Evolutionary conservation across 2,329 filamentous ascomycete genomes (phyloP).

Genomic region (Fusarium bactridioides): DNA sequence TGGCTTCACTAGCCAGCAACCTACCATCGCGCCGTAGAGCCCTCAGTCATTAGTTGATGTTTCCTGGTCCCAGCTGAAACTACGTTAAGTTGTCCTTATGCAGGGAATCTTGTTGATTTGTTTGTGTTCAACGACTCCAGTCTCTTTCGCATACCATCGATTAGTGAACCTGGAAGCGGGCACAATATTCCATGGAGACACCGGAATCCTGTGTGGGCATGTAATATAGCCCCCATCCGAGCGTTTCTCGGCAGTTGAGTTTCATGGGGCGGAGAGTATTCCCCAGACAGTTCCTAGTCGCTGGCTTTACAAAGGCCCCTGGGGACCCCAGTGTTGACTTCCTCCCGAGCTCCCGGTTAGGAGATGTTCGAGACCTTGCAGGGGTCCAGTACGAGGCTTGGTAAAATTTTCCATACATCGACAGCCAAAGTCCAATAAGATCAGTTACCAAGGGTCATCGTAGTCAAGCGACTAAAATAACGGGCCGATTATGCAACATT

Average conservation of each 20-base stretch:
- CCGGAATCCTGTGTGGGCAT: neutral
- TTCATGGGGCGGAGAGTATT: neutral
- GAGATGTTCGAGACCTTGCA: neutral
- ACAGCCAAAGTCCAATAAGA: neutral
- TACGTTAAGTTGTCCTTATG: neutral
- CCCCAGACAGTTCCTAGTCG: neutral
- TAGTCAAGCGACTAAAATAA: neutral
- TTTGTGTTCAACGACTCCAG: neutral
- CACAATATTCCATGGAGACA: neutral
- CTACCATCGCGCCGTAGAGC: neutral
- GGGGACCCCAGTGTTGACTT: neutral
- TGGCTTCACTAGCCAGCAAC: neutral
- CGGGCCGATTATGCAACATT: neutral
- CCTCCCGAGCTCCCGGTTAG: neutral
- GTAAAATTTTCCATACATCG: too few species aligned
- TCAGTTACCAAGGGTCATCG: neutral
- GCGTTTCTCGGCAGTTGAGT: neutral
- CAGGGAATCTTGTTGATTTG: fast-evolving
- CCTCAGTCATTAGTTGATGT: neutral
- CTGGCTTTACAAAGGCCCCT: neutral
- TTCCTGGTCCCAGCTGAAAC: neutral
- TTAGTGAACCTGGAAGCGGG: too few species aligned
- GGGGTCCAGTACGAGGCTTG: neutral
- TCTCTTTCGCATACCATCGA: neutral
- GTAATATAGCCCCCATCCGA: neutral